phyloP scores from a whole-genome alignment of 2,329 filamentous ascomycete genomes.

The Talaromyces islandicus region DNA sequence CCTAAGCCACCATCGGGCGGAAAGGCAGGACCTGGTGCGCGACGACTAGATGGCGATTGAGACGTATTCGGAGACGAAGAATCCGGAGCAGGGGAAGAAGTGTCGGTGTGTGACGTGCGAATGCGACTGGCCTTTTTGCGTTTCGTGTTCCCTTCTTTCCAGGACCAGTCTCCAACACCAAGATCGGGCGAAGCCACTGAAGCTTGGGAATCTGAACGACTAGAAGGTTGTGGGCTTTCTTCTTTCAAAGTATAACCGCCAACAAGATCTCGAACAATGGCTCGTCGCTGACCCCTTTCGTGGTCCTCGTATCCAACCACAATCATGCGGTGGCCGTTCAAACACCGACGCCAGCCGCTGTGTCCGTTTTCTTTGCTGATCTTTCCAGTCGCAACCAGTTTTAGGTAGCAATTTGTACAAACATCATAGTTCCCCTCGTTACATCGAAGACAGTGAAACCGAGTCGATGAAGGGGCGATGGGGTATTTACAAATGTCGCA shows the following conservation, averaged over 20 bases:
- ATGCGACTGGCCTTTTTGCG: constrained; percentile 32
- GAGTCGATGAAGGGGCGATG: constrained; percentile 62
- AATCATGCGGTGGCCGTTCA: constrained; percentile 76
- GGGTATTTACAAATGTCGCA: constrained; percentile 73
- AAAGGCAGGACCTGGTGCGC: constrained; percentile 36
- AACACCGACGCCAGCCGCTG: constrained; percentile 77
- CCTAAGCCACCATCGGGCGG: constrained; percentile 74
- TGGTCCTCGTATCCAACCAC: constrained; percentile 69
- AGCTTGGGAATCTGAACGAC: constrained; percentile 5
- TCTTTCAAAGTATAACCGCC: constrained; percentile 67
- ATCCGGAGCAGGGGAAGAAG: neutral
- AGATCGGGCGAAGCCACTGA: constrained; percentile 20
- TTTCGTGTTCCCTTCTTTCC: constrained; percentile 34
- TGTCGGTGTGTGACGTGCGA: constrained; percentile 17
- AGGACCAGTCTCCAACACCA: constrained; percentile 33
- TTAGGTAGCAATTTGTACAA: constrained; percentile 70
- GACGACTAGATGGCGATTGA: neutral
- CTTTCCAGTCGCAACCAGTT: constrained; percentile 56
- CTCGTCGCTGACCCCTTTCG: constrained; percentile 60
- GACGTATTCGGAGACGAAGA: neutral
- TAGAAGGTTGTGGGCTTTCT: constrained; percentile 27
- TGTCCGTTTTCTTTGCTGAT: constrained; percentile 71
- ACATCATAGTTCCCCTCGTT: constrained; percentile 81
- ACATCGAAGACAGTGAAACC: constrained; percentile 77
- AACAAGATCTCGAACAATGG: constrained; percentile 66